Evolutionary conservation across 495 filamentous ascomycete genomes (phyloP), one percentile per base, ranked within the genome.

Genomic region (Penicillium ucsense): DNA sequence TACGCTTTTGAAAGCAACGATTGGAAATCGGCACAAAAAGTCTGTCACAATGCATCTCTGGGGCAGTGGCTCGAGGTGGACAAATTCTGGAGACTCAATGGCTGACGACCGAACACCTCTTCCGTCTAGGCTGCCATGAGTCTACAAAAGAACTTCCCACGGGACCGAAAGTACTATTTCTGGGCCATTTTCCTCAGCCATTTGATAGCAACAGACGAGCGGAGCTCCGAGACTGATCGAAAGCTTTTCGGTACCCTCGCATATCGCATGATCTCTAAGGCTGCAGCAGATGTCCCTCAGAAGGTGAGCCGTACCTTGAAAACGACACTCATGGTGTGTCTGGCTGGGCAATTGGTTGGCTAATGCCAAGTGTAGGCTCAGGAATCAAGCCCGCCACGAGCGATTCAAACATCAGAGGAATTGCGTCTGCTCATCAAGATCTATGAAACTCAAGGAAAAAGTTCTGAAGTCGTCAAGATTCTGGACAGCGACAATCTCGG

Each of bases 21-120:
- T 49, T 82, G 76, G 72, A 75, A 73, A 48, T 73, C 72, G 6
- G 79, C 80, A 8, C 78, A 81, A 48, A 78, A 80, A 71, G 72
- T 76, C 45, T 35, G 66, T 56, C 7, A 5, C 12, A 45, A 10
- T 38, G n/a, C 3, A 6, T 20, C 31, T 12, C 3, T 38, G 11
- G 27, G 5, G 44, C 8, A 40, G 3, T 5, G 9, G 6, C 40
- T 20, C 11, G 8, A 4, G 6, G 9, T 3, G 32, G 27, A 2
- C 11, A 12, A 11, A 31, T 34, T 31, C 8, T 40, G 44, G 27
- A 36, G 27, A 35, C 41, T 41, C 3, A 4, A 9, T 36, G 34
- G 31, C 47, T 45, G 38, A 54, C 40, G 10, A 38, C 34, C 12
- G 31, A 31, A 31, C 34, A 34, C 43, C 12, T 40, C 36, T 35